Conservation (phyloP, 352 stramenopile genomes). For the Globisporangium nunn region DNA sequence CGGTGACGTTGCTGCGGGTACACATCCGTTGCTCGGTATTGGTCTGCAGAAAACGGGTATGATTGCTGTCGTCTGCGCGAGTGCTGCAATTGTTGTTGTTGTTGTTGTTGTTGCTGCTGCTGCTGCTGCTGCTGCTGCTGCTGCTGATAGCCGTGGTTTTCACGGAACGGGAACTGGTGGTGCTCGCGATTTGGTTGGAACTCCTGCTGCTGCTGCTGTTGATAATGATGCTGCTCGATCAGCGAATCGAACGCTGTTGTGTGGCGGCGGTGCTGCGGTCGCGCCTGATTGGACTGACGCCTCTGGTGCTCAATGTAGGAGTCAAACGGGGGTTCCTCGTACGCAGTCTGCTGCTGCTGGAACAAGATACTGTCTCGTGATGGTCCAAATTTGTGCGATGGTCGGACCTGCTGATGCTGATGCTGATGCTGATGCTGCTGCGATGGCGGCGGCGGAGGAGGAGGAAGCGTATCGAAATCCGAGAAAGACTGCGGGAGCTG, state of each 20-base stretch:
- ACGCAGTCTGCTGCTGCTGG: conserved; percentile 15
- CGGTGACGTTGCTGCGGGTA: conserved; percentile 15
- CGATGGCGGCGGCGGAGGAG: no score
- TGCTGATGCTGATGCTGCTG: conserved; percentile 5
- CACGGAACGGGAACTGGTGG: conserved; percentile 8
- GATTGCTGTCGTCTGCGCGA: conserved; percentile 5
- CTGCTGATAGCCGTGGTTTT: conserved; percentile 25
- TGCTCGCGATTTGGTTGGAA: conserved; percentile 19
- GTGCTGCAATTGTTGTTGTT: not conserved
- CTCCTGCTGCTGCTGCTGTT: conserved; percentile 23
- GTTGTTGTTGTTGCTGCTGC: conserved; percentile 18
- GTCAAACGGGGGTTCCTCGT: conserved; percentile 8
- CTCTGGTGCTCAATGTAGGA: conserved; percentile 11
- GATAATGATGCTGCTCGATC: conserved; percentile 8
- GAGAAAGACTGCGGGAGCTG: conserved; percentile 14
- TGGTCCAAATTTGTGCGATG: conserved; percentile 14
- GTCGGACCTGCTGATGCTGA: conserved; percentile 19
- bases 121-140: conserved; percentile 34
- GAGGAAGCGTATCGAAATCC: not conserved
- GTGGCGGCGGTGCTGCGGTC: not conserved
- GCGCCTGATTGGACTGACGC: conserved; percentile 8
- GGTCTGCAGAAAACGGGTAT: conserved; percentile 1
- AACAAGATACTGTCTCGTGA: conserved; percentile 23
- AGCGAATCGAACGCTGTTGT: not conserved
- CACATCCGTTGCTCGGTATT: not conserved